phyloP scores from a whole-genome alignment of 139 green algal genomes.

The Chlorella sp. region DNA sequence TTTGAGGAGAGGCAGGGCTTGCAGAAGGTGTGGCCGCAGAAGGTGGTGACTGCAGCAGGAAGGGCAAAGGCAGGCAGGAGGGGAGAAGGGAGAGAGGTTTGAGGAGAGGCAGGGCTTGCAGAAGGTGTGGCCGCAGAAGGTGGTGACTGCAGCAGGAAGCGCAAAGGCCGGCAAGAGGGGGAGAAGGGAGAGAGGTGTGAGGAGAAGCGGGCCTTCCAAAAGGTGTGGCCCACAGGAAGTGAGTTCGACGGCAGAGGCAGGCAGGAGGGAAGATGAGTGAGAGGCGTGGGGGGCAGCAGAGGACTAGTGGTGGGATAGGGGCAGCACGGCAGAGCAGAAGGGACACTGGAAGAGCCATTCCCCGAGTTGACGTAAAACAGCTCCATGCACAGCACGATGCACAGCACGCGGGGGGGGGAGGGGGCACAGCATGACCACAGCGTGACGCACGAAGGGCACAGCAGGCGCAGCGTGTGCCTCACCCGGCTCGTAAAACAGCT shows the following conservation, averaged over 20 bases:
- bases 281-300: not conserved
- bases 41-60: slow-evolving; percentile 73
- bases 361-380: not conserved
- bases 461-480: not conserved
- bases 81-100: no score
- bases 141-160: slow-evolving; percentile 43
- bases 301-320: no score
- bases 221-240: slow-evolving; percentile 84
- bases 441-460: not conserved
- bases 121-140: slow-evolving; percentile 88
- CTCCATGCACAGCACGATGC: not conserved
- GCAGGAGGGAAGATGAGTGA: not conserved
- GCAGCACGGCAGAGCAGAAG: not conserved
- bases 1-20: no score
- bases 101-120: slow-evolving; percentile 40
- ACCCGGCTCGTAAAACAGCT: slow-evolving; percentile 88
- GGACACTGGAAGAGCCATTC: not conserved
- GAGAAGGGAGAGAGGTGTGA: no score
- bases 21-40: slow-evolving; percentile 91
- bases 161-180: not conserved
- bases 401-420: not conserved
- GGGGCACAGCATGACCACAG: not conserved
- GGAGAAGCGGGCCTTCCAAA: slow-evolving; percentile 79
- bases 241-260: not conserved
- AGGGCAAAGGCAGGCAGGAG: not conserved